Evolutionary conservation across 164 flowering plant genomes (phyloP).

Genomic region (Vitis riparia): DNA sequence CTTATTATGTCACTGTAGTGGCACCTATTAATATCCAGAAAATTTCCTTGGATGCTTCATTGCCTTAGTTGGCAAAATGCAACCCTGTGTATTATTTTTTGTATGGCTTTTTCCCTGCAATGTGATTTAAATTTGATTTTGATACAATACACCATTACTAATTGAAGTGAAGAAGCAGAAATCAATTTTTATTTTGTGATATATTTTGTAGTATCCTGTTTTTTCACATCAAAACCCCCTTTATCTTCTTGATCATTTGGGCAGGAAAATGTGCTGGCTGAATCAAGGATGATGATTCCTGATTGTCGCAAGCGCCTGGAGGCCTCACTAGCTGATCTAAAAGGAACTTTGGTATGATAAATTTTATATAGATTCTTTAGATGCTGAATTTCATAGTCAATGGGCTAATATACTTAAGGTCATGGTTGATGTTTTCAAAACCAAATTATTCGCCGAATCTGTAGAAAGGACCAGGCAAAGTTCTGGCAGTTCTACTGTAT

Average conservation of each 20-base stretch:
- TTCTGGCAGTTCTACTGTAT: background rate
- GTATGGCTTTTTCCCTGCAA: too few species aligned
- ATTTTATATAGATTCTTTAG: background rate
- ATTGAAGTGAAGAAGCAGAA: too few species aligned
- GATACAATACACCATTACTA: too few species aligned
- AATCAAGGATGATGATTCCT: slow-evolving; percentile 98
- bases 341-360: slow-evolving; percentile 57
- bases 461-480: background rate
- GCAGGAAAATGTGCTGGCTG: slow-evolving; percentile 92
- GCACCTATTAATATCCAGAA: too few species aligned
- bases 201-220: background rate
- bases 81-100: too few species aligned
- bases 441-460: too few species aligned
- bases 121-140: too few species aligned
- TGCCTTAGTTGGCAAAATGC: too few species aligned
- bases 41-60: too few species aligned
- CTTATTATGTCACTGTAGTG: too few species aligned
- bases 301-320: slow-evolving; percentile 89
- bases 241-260: background rate
- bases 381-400: background rate
- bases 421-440: too few species aligned
- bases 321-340: slow-evolving; percentile 70
- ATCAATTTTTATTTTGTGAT: background rate
- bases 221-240: background rate
- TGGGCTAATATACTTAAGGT: too few species aligned